Base-by-base conservation (phyloP, 1,284 basidiomycete genomes). In the Pascua sp. region DNA sequence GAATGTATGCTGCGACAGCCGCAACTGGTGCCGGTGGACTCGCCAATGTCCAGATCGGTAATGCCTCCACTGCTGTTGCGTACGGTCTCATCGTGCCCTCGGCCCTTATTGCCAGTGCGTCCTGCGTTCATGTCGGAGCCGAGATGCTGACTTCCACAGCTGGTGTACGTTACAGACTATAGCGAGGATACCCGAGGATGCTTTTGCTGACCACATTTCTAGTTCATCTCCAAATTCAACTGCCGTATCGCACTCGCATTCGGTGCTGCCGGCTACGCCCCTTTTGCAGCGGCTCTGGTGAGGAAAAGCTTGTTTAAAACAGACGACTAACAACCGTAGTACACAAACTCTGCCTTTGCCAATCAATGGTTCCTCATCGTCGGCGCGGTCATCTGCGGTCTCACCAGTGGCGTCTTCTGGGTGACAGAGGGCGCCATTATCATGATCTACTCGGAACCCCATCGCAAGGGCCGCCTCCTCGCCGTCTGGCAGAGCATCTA, bases 11-110 rank as follows among this genome's bases (percentile, higher is more conserved):
- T 13, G 75, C 74, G 12, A 63, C 71, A 53, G 67, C 69, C 7
- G 59, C 70, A 7, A 67, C 63, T 11, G 66, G 67, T 49, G 67
- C 60, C 12, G 66, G 66, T 47, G 66, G 65, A 47, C 53, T 60
- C 5, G 57, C 59, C 36, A 53, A 72, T 32, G 74, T 76, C 45
- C 74, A 77, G 38, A 74, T 73, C 2, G 75, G 70, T 51, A 78
- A 78, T 51, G 63, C 69, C 0, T 55, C 56, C 40, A 49, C 53
- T 15, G 64, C 64, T 24, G 32, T 75, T 13, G 76, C 75, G 2
- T 78, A 71, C 46, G 71, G 61, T 0, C 57, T 78, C 15, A 75
- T 78, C 67, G 70, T 78, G 11, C 45, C 76, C 38, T 76, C 73
- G 0, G 67, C 66, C 39, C 49, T 71, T 11, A 56, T 63, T 11